Conservation (phyloP, 2,329 filamentous ascomycete species). For the Fusarium foetens region DNA sequence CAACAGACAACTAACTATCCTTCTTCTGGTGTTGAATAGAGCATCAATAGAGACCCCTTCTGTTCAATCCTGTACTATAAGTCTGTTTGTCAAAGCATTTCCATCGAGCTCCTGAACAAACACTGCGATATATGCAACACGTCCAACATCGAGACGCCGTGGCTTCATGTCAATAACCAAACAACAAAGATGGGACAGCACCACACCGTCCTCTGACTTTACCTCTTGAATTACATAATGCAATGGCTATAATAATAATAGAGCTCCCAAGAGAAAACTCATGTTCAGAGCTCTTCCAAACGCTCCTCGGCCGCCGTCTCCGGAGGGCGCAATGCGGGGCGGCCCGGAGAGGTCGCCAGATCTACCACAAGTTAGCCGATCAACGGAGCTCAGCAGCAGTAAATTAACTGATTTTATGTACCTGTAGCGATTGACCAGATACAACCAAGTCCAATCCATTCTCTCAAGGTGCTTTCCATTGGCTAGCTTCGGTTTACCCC, state of each 20-base stretch:
- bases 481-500: slow-evolving; percentile 14
- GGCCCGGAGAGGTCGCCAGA: slow-evolving; percentile 3
- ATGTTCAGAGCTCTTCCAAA: not conserved
- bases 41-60: not conserved
- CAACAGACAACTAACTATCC: not conserved
- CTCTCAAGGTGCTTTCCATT: slow-evolving; percentile 11
- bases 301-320: slow-evolving; percentile 17
- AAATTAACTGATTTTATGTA: slow-evolving; percentile 18
- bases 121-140: not conserved
- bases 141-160: not conserved
- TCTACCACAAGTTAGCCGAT: slow-evolving; percentile 33
- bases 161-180: not conserved
- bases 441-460: not conserved
- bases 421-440: not conserved
- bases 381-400: slow-evolving; percentile 35
- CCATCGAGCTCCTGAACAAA: not conserved
- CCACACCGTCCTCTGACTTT: not conserved
- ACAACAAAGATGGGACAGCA: not conserved
- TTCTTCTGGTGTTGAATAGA: slow-evolving; percentile 16
- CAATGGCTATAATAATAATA: not conserved
- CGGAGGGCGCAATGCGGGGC: slow-evolving; percentile 37
- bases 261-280: not conserved
- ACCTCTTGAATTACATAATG: not conserved
- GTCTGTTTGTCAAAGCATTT: not conserved
- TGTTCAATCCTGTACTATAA: not conserved